Conservation (phyloP, 176 grass and related monocot genomes). For the Oryza meyeriana region DNA sequence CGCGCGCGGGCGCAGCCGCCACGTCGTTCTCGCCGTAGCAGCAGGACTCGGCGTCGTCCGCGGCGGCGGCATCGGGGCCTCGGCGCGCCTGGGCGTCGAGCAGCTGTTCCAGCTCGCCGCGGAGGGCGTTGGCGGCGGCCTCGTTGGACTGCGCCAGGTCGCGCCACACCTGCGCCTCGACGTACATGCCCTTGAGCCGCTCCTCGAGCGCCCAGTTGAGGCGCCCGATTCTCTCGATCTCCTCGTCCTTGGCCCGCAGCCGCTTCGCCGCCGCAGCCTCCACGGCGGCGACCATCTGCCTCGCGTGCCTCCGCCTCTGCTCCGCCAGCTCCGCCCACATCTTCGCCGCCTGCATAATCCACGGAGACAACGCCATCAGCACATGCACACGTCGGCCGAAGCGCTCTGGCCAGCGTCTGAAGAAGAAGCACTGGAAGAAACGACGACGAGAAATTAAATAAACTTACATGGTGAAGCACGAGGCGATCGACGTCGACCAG, state of each 20-base stretch:
- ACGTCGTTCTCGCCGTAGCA: constrained; percentile 55
- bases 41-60: constrained; percentile 67
- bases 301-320: constrained; percentile 32
- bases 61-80: background rate
- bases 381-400: background rate
- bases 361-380: background rate
- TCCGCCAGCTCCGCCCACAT: constrained; percentile 49
- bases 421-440: too few species aligned
- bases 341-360: constrained; percentile 40
- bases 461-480: constrained; percentile 58
- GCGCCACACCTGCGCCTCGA: constrained; percentile 72
- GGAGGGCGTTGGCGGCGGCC: constrained; percentile 40
- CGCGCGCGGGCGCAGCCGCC: too few species aligned
- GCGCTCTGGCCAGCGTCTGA: too few species aligned
- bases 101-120: constrained; percentile 48
- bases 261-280: constrained; percentile 45
- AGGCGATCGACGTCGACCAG: constrained; percentile 57
- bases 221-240: constrained; percentile 40
- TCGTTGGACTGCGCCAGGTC: constrained; percentile 65
- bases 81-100: constrained; percentile 32
- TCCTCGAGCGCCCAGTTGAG: constrained; percentile 71
- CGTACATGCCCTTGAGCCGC: constrained; percentile 29
- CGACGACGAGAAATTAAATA: too few species aligned
- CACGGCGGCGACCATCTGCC: constrained; percentile 30
- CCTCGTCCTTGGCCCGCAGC: constrained; percentile 58